Evolutionary conservation across 257 asterid genomes (phyloP), one percentile per base, ranked within the genome.

Genomic region (Nicotiana tabacum): DNA sequence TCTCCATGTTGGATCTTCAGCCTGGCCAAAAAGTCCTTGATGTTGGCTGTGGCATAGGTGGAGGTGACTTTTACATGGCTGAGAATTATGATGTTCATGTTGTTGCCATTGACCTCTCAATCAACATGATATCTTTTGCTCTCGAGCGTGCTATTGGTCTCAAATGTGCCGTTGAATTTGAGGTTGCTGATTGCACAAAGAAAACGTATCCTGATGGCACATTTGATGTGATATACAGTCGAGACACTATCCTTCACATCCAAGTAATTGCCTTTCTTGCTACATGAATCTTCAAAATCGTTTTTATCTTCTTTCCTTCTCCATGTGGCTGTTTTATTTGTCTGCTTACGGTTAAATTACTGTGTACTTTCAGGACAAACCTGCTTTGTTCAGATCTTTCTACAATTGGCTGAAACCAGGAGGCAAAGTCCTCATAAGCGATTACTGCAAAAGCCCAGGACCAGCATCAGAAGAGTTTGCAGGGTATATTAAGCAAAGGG

Each of bases 11-110:
- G 84, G 91, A 94, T 86, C 99, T 96, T 72, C 87, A 92, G 87
- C 92, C 97, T 62, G 97, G 98, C 29, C 97, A 96, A 84, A 94
- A 91, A 78, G 97, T 96, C 70, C 95, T 96, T 48, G 99, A 96
- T 81, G 98, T 96, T 78, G 99, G 99, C 32, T 96, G 99, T 88
- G 98, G 99, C 16, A 96, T 96, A 83, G 99, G 98, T 66, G 99
- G 99, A 82, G 99, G 99, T 35, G 98, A 96, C 84, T 93, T 94
- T 84, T 96, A 89, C 90, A 94, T 96, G 99, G 98, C 99, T 66
- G 96, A 96, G 33, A 89, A 91, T 51, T 94, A 90, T 37, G 98
- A 92, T 82, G 98, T 91, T 83, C 95, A 96, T 86, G 99, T 96
- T 30, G 96, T 96, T 55, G 98, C 92, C 78, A 93, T 96, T 69